Base-by-base conservation (phyloP, 2,329 filamentous ascomycete species). In the Dryadomyces sulphureus region DNA sequence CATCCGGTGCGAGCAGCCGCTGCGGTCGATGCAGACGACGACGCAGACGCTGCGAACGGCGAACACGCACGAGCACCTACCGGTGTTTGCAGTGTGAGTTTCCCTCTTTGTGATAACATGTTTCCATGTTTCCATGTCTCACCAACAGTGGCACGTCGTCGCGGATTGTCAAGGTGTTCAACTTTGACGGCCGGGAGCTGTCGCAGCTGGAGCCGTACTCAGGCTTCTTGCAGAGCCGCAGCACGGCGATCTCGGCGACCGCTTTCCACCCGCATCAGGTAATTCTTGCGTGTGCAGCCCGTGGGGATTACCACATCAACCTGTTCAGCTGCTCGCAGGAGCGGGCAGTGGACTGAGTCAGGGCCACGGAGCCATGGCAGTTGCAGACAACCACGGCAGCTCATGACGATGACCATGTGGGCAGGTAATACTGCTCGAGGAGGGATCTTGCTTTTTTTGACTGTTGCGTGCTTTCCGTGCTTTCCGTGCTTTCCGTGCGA, bases 181-280 rank as follows among this genome's bases (percentile, higher is more conserved):
- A 94, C 64, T 80, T 92, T 49, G 83, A 84, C 49, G 86, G 87
- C 30, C 73, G 72, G 45, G 76, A 84, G 53, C 77, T 96, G 41
- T 92, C 85, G 6, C 80, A 78, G 19, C 77, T 92, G 52, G 89
- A 96, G 60, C 90, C 90, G 0, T 93, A 94, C 62, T 87, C 85
- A 41, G 87, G 83, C 59, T 93, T 93, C 68, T 68, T 94, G 16
- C 80, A 85, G 56, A 87, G 79, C 58, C 81, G 85, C 44, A 80
- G 81, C 48, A 77, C 81, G 7, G 84, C 92, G 1, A 93, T 98
- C 53, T 81, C 88, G 3, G 77, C 84, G 32, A 94, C 90, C 8
- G 84, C 89, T 0, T 98, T 96, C 69, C 92, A 98, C 64, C 92
- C 92, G 1, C 92, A 98, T 62, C 79, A 84, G 45, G 89, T 94